phyloP scores from a whole-genome alignment of 2,329 filamentous ascomycete genomes.

The Xylaria polymorpha region DNA sequence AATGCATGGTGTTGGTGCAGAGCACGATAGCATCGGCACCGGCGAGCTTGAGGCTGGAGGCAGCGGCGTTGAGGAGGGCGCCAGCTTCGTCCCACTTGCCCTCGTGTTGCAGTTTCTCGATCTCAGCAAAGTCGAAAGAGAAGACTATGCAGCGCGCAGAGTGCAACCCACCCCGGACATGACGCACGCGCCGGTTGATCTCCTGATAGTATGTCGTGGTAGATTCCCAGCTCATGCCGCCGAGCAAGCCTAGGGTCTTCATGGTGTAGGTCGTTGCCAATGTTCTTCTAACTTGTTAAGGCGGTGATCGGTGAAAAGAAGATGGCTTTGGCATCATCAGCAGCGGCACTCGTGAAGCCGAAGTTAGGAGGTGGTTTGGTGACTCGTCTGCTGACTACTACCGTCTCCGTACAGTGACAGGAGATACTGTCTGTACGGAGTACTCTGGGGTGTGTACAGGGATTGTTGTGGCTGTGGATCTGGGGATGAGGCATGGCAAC shows the following conservation, averaged over 20 bases:
- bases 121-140: constrained; percentile 41
- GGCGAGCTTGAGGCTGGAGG: constrained; percentile 35
- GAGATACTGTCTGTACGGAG: background rate
- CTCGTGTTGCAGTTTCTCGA: constrained; percentile 34
- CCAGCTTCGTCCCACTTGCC: constrained; percentile 40
- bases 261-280: constrained; percentile 8
- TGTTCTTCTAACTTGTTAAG: constrained; percentile 7
- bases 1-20: constrained; percentile 42
- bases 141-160: constrained; percentile 39
- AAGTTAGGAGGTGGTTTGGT: constrained; percentile 8
- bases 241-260: constrained; percentile 39
- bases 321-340: background rate
- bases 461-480: constrained; percentile 8
- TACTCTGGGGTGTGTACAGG: constrained; percentile 3
- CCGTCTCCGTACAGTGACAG: constrained; percentile 19
- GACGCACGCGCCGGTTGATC: constrained; percentile 39
- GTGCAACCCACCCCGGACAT: constrained; percentile 37
- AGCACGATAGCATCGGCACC: constrained; percentile 40
- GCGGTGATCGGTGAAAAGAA: background rate
- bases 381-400: constrained; percentile 6
- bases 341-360: background rate
- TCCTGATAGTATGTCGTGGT: constrained; percentile 40
- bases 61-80: constrained; percentile 31
- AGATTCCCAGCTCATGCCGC: constrained; percentile 42
- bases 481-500: background rate